phyloP scores from a whole-genome alignment of 1,139 yeast genomes.

The Yamadazyma dushanensis region DNA sequence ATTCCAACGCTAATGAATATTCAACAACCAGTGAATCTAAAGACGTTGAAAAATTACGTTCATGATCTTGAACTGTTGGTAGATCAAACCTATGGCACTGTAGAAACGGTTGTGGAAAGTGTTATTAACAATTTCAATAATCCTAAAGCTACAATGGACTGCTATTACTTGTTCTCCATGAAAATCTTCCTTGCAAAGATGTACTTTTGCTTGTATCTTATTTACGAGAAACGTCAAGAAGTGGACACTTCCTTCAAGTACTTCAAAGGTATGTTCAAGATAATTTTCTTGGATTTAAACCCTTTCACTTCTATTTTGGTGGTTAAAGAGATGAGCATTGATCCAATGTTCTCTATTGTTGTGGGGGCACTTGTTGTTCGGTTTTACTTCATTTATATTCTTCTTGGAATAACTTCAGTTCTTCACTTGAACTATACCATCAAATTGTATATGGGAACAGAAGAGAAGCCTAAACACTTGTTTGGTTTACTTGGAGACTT shows the following conservation, averaged over 20 bases:
- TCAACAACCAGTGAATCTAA: slow-evolving; percentile 1
- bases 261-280: slow-evolving; percentile 21
- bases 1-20: slow-evolving; percentile 1
- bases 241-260: slow-evolving; percentile 24
- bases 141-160: background rate
- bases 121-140: background rate
- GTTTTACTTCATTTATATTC: slow-evolving; percentile 13
- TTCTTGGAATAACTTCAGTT: slow-evolving; percentile 8
- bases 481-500: slow-evolving; percentile 7
- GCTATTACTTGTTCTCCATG: slow-evolving; percentile 10
- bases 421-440: slow-evolving; percentile 14
- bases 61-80: background rate
- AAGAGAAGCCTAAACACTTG: slow-evolving; percentile 13
- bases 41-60: background rate
- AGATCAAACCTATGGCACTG: background rate
- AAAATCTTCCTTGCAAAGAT: slow-evolving; percentile 22
- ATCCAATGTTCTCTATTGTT: slow-evolving; percentile 14
- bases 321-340: slow-evolving; percentile 5
- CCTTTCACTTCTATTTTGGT: slow-evolving; percentile 12
- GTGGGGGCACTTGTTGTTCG: slow-evolving; percentile 14
- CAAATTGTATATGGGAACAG: slow-evolving; percentile 10
- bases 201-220: slow-evolving; percentile 25
- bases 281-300: slow-evolving; percentile 21
- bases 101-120: background rate
- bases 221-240: slow-evolving; percentile 23